Conservation (phyloP, 2,329 filamentous ascomycete species). For the Coniella vitis region DNA sequence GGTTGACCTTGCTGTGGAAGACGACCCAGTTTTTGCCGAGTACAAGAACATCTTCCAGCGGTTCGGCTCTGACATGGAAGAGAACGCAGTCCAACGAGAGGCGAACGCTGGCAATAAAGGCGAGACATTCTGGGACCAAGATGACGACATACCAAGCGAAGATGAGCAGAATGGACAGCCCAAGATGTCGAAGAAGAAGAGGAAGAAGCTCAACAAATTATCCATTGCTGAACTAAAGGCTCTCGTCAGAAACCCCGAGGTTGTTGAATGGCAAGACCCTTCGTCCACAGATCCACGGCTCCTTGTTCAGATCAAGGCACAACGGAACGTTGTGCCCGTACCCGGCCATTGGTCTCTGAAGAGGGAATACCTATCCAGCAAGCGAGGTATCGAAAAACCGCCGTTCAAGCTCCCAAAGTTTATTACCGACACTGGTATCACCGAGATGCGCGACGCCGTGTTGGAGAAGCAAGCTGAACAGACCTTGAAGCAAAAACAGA, state of each 20-base stretch:
- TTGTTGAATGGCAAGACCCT: constrained; percentile 96
- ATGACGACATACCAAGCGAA: constrained; percentile 80
- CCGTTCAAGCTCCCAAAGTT: constrained; percentile 91
- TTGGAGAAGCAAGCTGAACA: constrained; percentile 93
- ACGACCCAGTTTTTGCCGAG: constrained; percentile 74
- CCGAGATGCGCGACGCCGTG: constrained; percentile 95
- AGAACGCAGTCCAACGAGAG: constrained; percentile 58
- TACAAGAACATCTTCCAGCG: constrained; percentile 78
- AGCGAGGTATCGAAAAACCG: constrained; percentile 92
- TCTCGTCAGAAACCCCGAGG: constrained; percentile 80
- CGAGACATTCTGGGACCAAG: constrained; percentile 75
- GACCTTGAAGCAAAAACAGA: constrained; percentile 87
- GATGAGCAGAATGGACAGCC: constrained; percentile 62
- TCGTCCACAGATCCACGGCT: constrained; percentile 83
- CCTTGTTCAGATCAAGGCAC: constrained; percentile 89
- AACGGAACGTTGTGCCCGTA: constrained; percentile 92
- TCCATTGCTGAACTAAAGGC: constrained; percentile 95
- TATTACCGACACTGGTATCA: constrained; percentile 94
- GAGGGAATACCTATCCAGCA: constrained; percentile 93
- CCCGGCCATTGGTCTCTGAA: constrained; percentile 93
- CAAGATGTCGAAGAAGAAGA: constrained; percentile 89
- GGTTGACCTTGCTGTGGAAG: constrained; percentile 44
- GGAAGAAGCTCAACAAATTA: constrained; percentile 84
- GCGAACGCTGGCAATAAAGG: constrained; percentile 69
- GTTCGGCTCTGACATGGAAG: constrained; percentile 62